Evolutionary conservation across 2,329 filamentous ascomycete genomes (phyloP).

Genomic region (Fusarium zealandicum): DNA sequence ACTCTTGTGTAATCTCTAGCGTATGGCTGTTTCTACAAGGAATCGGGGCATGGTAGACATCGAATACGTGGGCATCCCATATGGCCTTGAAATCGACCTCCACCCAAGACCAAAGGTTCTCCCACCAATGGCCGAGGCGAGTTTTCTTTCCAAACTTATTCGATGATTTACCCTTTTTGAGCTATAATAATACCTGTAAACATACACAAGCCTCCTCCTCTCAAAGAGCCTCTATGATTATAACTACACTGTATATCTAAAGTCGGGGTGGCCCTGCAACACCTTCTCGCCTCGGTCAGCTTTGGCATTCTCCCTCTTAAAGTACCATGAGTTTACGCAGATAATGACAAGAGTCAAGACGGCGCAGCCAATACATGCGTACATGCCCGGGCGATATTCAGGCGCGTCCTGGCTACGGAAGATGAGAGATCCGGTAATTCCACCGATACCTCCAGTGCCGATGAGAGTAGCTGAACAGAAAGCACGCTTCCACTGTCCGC

Average conservation of each 20-base stretch:
- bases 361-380: conserved; percentile 4
- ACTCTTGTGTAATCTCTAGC: too few relatives aligned
- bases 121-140: too few relatives aligned
- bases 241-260: neutral
- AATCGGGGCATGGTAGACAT: too few relatives aligned
- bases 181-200: neutral
- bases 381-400: conserved; percentile 21
- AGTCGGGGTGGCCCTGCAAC: conserved; percentile 1
- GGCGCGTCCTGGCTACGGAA: conserved; percentile 31
- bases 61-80: too few relatives aligned
- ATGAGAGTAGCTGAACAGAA: conserved; percentile 34
- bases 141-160: too few relatives aligned
- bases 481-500: conserved; percentile 38
- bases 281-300: conserved; percentile 2
- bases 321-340: neutral
- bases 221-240: too few relatives aligned
- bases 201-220: too few relatives aligned
- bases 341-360: neutral
- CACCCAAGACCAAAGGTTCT: too few relatives aligned
- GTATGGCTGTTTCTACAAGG: too few relatives aligned
- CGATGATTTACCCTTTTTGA: too few relatives aligned
- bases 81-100: too few relatives aligned
- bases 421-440: conserved; percentile 29
- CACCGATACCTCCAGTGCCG: conserved; percentile 35
- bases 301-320: conserved; percentile 4